These are phyloP conservation scores for Rhizopogon vinicolor DNA, from an alignment of 768 basidiomycete species.

Conservation along the genomic window DNA sequence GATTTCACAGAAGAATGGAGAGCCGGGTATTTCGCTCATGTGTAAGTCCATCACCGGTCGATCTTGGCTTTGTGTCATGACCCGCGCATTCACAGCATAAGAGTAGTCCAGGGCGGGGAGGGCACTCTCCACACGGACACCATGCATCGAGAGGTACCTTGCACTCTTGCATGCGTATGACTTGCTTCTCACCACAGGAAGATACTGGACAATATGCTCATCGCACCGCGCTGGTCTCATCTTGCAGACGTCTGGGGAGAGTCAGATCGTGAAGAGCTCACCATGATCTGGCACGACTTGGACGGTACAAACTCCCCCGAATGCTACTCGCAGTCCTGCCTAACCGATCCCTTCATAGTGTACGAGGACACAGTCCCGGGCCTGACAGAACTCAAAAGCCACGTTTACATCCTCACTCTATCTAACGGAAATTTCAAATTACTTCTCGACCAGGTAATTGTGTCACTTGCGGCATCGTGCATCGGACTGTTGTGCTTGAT, in stretches of 20 bases:
- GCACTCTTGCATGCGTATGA: background rate
- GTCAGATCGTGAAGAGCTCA: conserved; percentile 38
- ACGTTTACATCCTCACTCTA: conserved; percentile 45
- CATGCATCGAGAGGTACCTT: conserved; percentile 48
- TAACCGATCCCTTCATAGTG: conserved; percentile 25
- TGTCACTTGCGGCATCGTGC: background rate
- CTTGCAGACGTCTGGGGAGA: conserved; percentile 44
- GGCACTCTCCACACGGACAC: conserved; percentile 50
- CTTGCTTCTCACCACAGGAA: conserved; percentile 14
- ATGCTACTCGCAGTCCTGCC: too few species aligned
- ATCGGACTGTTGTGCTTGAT: background rate
- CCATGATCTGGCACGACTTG: conserved; percentile 56
- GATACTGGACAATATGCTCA: conserved; percentile 56
- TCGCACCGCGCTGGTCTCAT: conserved; percentile 42
- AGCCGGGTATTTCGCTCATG: conserved; percentile 34
- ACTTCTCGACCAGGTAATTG: conserved; percentile 53
- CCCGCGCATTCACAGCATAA: conserved; percentile 26
- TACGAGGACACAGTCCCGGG: conserved; percentile 54
- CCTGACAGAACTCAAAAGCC: conserved; percentile 46
- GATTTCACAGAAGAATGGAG: conserved; percentile 58
- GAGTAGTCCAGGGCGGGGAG: conserved; percentile 38
- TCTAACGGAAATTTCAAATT: conserved; percentile 64
- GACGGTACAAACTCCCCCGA: conserved; percentile 32
- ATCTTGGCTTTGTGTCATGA: background rate
- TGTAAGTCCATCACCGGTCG: conserved; percentile 10